These are phyloP conservation scores for Didymella keratinophila DNA, from an alignment of 2,329 filamentous ascomycete species.

Conservation along the genomic window DNA sequence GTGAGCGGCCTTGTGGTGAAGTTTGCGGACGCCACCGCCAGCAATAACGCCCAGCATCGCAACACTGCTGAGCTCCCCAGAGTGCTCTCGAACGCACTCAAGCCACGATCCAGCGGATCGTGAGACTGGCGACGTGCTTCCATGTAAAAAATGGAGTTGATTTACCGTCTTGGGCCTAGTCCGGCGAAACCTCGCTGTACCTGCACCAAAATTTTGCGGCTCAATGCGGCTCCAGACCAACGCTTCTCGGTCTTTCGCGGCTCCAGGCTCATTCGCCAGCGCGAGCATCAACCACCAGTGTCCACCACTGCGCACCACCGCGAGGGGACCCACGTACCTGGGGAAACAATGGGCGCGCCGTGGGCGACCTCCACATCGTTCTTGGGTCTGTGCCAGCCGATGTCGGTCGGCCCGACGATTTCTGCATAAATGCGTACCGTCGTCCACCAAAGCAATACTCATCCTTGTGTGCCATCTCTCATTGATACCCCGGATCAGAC, in stretches of 20 bases:
- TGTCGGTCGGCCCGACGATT: constrained; percentile 22
- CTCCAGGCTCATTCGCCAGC: constrained; percentile 17
- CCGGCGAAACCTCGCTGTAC: constrained; percentile 18
- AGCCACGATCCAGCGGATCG: neutral
- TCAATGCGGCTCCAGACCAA: constrained; percentile 22
- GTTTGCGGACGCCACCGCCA: neutral
- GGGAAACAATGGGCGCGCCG: constrained; percentile 11
- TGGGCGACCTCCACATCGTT: constrained; percentile 16
- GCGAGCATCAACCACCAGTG: neutral
- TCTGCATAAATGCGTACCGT: constrained; percentile 16
- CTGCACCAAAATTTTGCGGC: constrained; percentile 14
- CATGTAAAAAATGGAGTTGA: constrained; percentile 2
- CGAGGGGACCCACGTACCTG: constrained; percentile 15
- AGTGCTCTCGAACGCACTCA: constrained; percentile 11
- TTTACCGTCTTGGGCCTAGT: constrained; percentile 11
- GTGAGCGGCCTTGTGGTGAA: neutral
- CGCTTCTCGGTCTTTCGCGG: constrained; percentile 14
- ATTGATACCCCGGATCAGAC: constrained; percentile 4
- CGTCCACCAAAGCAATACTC: neutral
- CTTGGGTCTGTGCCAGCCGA: constrained; percentile 19
- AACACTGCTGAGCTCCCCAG: neutral
- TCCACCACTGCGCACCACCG: neutral
- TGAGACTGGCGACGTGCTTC: neutral
- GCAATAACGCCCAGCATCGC: neutral
- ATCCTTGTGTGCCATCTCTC: constrained; percentile 2